Base-by-base conservation (phyloP, 805 yeast genomes). In the Metschnikowia henanensis region DNA sequence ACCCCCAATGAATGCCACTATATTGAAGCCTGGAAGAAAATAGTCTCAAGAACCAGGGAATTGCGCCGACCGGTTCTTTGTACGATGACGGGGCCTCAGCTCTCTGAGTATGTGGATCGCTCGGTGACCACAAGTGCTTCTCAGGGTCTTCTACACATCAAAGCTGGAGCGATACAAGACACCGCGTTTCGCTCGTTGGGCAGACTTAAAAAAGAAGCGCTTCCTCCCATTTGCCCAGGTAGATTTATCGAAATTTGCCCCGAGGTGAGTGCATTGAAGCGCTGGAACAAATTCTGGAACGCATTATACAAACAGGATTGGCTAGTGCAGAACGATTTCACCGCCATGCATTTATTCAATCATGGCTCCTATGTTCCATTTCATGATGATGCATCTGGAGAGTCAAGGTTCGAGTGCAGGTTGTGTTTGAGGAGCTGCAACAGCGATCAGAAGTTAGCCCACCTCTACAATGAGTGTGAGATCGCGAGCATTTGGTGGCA, bases 261-360 rank as follows among this genome's bases (percentile, higher is more conserved):
- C 19, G 38, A 23, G 30, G 30, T 25, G 19, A 16, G 22, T 5
- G 8, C 3, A 9, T 15, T 6, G 20, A 35, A 16, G 23, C 10
- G 30, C 5, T 25, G 38, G 38, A 28, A 25, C 6, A 35, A 35
- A 7, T 35, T 25, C 15, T 25, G 38, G 38, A 35, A 35, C 16
- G 20, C 12, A 6, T 17, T 35, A 13, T 25, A 35, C 21, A 35
- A 23, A 7, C 15, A 23, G 8, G 30, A 35, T 9, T 25, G 31
- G 38, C 5, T 16, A 12, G 15, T 15, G 22, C 30, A 30, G 22
- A n/a, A 32, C 22, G 35, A 32, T n/a, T 18, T 32, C 23, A 19
- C 23, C 19, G 35, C 35, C 21, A 9, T 35, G 6, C 21, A 35
- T 18, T 10, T 16, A 9, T 35, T 35, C 18, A 35, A 35, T 35